Percentiles rank a stretch among this genome's conserved stretches.
These are phyloP conservation scores for Sporisorium iseilematis-ciliati DNA, from an alignment of 1,284 basidiomycete species.

Conservation along the genomic window DNA sequence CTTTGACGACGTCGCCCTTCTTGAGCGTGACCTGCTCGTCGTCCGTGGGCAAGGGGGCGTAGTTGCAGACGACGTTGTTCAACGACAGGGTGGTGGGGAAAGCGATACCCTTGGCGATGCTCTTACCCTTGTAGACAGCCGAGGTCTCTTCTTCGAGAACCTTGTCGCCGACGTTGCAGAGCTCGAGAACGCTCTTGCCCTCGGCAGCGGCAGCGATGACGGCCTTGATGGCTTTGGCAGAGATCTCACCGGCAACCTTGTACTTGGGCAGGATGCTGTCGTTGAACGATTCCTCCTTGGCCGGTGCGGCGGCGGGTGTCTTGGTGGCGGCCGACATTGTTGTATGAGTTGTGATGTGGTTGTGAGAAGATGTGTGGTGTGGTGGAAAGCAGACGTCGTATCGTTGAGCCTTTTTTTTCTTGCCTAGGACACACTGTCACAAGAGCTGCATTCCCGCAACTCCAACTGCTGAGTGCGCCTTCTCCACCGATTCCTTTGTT, in stretches of 20 bases:
- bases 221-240: slow-evolving; percentile 86
- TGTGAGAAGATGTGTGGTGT: slow-evolving; percentile 9
- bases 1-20: slow-evolving; percentile 92
- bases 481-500: background rate
- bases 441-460: slow-evolving; percentile 13
- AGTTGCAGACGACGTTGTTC: slow-evolving; percentile 78
- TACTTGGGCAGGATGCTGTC: slow-evolving; percentile 70
- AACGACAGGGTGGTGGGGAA: slow-evolving; percentile 94
- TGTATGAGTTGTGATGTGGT: too few species aligned
- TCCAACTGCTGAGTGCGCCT: background rate
- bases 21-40: slow-evolving; percentile 76
- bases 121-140: slow-evolving; percentile 83
- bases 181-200: slow-evolving; percentile 88
- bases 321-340: slow-evolving; percentile 35
- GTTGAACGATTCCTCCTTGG: slow-evolving; percentile 61
- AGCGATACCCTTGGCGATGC: slow-evolving; percentile 85
- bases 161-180: slow-evolving; percentile 92
- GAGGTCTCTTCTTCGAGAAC: slow-evolving; percentile 86
- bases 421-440: slow-evolving; percentile 10
- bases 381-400: background rate
- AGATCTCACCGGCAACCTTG: slow-evolving; percentile 90
- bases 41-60: slow-evolving; percentile 74
- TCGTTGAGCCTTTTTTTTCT: slow-evolving; percentile 1
- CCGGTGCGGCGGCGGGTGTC: slow-evolving; percentile 22
- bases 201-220: slow-evolving; percentile 71